Percentiles rank a stretch among this genome's conserved stretches.
These are phyloP conservation scores for Cyberlindnera mycetangii DNA, from an alignment of 805 yeast genomes.

Conservation along the genomic window DNA sequence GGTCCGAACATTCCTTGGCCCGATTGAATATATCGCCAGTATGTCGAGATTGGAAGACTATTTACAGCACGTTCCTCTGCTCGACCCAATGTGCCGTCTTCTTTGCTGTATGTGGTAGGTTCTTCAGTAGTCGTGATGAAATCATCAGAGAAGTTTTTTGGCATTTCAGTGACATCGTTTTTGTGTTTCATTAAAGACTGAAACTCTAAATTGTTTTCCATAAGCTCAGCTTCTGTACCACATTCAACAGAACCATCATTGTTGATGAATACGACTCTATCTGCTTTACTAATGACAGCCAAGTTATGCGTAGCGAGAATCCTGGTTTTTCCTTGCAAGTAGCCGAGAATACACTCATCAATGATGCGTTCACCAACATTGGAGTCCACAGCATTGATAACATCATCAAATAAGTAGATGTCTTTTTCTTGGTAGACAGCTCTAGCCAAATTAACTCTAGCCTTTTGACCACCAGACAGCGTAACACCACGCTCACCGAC, in stretches of 20 bases:
- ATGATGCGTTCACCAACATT: conserved; percentile 73
- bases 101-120: background rate
- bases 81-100: conserved; percentile 13
- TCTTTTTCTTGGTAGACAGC: conserved; percentile 70
- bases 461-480: conserved; percentile 94
- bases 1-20: conserved; percentile 42
- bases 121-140: no score
- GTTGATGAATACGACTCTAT: conserved; percentile 61
- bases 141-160: background rate
- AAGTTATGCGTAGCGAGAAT: conserved; percentile 82
- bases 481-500: conserved; percentile 97
- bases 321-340: conserved; percentile 56
- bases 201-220: conserved; percentile 42
- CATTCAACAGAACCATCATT: conserved; percentile 56
- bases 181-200: conserved; percentile 44
- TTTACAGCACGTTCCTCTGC: conserved; percentile 38
- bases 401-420: conserved; percentile 35
- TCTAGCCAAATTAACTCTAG: conserved; percentile 85
- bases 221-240: conserved; percentile 58
- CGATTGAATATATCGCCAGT: conserved; percentile 32
- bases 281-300: conserved; percentile 62
- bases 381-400: conserved; percentile 68
- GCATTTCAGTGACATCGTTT: background rate
- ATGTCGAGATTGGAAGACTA: conserved; percentile 32
- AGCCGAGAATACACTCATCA: conserved; percentile 58